Base-by-base conservation (phyloP, 257 asterid genomes). In the Solanum etuberosum region DNA sequence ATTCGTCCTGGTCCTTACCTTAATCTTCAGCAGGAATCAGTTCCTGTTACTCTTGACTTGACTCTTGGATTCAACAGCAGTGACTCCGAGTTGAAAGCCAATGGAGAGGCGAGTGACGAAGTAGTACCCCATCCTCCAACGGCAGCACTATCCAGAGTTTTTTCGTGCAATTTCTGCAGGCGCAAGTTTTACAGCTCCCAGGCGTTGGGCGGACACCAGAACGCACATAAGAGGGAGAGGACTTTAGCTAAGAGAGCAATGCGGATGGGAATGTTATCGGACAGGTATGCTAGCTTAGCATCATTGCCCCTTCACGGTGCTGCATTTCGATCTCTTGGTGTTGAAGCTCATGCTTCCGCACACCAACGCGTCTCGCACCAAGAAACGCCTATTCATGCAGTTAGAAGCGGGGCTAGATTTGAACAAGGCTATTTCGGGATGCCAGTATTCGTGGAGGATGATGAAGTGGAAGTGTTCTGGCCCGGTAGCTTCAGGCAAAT, bases 131-230 rank as follows among this genome's bases (percentile, higher is more conserved):
- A 87, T 59, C 95, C 94, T 2, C 94, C 93, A 15, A 13, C 83
- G 1, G 59, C 87, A 21, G 88, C 87, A 32, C 63, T 86, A 37
- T 89, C 98, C 4, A 87, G 98, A 61, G 91, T 95, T 31, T 97
- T 97, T 93, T 93, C 98, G 0, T 97, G 99, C 95, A 96, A 97
- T 88, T 97, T 94, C 87, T 97, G 99, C 88, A 92, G 96, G 46
- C 90, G 99, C 43, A 95, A 97, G 85, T 97, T 97, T 89, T 97
- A 97, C 90, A 95, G 99, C 91, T 95, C 99, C 0, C 99, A 97
- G 84, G 99, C 99, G 1, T 72, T 97, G 77, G 99, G 99, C 9
- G 99, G 99, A 1, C 99, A 97, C 86, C 99, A 97, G 67, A 97
- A 97, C 15, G 98, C 99, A 4, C 99, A 97, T 90, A 97, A 97